phyloP scores from a whole-genome alignment of 164 flowering plant genomes.

The Magnolia kwangsiensis region DNA sequence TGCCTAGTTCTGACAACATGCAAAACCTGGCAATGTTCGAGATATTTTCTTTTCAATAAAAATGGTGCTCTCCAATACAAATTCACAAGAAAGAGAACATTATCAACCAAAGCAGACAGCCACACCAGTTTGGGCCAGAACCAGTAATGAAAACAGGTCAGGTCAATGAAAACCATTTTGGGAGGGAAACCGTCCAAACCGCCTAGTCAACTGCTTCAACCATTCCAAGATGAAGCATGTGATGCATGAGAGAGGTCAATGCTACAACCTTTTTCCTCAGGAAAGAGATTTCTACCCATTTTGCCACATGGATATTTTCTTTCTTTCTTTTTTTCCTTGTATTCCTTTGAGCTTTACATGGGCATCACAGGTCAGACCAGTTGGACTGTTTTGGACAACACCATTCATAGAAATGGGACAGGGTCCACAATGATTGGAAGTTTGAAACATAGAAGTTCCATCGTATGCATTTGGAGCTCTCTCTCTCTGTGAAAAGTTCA shows the following conservation, averaged over 20 bases:
- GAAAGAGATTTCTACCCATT: not conserved
- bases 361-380: no score
- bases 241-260: not conserved
- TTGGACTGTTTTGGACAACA: no score
- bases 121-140: not conserved
- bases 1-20: conserved; percentile 91
- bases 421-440: no score
- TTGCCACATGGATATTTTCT: no score
- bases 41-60: not conserved
- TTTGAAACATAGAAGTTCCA: no score
- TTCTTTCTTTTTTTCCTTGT: no score
- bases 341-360: no score
- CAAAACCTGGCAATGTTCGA: conserved; percentile 54
- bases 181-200: not conserved
- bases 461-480: no score
- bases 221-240: not conserved
- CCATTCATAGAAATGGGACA: no score
- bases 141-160: not conserved
- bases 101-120: not conserved
- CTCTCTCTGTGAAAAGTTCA: no score
- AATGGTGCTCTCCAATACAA: not conserved
- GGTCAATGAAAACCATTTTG: not conserved
- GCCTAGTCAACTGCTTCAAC: not conserved
- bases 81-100: not conserved
- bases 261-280: not conserved